phyloP scores from a whole-genome alignment of 257 asterid species.

The Misopates orontium region DNA sequence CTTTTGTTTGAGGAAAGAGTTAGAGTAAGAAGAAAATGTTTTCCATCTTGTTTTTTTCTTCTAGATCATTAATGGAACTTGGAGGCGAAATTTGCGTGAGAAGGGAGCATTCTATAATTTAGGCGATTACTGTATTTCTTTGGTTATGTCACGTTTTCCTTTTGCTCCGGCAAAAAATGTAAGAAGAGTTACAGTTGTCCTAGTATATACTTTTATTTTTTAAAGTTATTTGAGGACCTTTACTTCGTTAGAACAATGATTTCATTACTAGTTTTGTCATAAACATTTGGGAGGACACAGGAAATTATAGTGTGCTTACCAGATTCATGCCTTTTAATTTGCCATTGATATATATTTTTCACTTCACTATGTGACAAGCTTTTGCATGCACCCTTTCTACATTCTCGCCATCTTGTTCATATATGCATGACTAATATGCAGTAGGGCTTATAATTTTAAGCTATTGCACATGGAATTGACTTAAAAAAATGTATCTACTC shows the following conservation, averaged over 20 bases:
- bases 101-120: neutral
- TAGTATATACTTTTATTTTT: neutral
- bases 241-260: neutral
- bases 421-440: too few species aligned
- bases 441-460: too few species aligned
- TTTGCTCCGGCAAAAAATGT: neutral
- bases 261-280: slow-evolving; percentile 13
- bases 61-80: neutral
- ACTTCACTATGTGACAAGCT: too few species aligned
- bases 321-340: too few species aligned
- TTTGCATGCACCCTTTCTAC: too few species aligned
- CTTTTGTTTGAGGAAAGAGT: slow-evolving; percentile 3
- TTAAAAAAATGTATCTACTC: too few species aligned
- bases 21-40: neutral
- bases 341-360: too few species aligned
- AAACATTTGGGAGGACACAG: neutral
- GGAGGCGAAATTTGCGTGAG: neutral
- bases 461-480: too few species aligned
- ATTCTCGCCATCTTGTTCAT: too few species aligned
- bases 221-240: neutral
- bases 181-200: neutral
- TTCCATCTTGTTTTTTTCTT: neutral
- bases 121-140: neutral
- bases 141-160: neutral
- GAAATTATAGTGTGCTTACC: too few species aligned